These are phyloP conservation scores for Schizophyllum amplum DNA, from an alignment of 1,284 basidiomycete genomes.

Conservation along the genomic window DNA sequence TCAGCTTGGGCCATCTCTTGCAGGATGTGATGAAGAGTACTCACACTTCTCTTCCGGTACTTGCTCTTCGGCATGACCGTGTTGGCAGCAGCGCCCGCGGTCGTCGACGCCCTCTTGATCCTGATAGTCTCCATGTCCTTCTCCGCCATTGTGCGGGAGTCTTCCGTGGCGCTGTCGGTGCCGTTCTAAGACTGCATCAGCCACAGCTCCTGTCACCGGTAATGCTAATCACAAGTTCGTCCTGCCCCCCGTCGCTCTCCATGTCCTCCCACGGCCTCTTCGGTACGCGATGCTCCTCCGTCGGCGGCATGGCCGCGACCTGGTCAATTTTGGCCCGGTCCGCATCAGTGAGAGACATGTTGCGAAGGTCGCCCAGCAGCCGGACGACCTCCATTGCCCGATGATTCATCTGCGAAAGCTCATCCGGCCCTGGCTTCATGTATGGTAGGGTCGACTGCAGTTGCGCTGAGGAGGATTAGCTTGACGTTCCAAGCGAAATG, in stretches of 20 bases:
- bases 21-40: conserved; percentile 18
- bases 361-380: conserved; percentile 54
- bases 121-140: conserved; percentile 77
- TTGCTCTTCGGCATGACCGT: conserved; percentile 53
- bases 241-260: conserved; percentile 16
- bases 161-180: conserved; percentile 16
- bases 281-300: conserved; percentile 44
- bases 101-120: conserved; percentile 62
- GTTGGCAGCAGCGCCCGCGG: conserved; percentile 34
- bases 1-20: conserved; percentile 16
- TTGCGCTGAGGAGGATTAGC: conserved; percentile 30
- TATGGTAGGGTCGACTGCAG: conserved; percentile 35
- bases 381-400: conserved; percentile 55
- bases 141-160: conserved; percentile 53
- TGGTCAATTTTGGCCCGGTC: conserved; percentile 22
- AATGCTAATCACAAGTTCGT: background rate
- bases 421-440: conserved; percentile 41
- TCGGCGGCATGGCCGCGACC: conserved; percentile 10
- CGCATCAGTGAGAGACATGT: conserved; percentile 27
- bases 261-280: conserved; percentile 75
- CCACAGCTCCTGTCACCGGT: background rate
- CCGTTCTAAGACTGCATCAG: background rate
- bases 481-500: conserved; percentile 3
- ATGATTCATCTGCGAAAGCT: conserved; percentile 59
- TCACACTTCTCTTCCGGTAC: conserved; percentile 73